Percentiles rank a stretch among this genome's conserved stretches.
Evolutionary conservation across 2,329 filamentous ascomycete species (phyloP).

Genomic region (Trichophyton schoenleinii): DNA sequence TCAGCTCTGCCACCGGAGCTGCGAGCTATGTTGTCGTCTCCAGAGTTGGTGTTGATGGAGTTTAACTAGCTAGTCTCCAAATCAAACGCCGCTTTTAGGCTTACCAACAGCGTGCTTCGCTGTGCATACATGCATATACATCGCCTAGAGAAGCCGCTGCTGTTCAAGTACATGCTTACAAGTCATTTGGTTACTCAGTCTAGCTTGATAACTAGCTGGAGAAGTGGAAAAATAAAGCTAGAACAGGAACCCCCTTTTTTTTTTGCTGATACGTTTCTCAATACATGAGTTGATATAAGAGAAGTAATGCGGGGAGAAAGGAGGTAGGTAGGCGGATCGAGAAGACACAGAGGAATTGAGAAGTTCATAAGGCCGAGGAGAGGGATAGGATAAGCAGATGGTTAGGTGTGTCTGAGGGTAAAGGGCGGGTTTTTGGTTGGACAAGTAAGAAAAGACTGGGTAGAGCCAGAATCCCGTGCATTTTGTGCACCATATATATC

Average conservation of each 20-base stretch:
- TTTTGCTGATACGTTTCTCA: slow-evolving; percentile 3
- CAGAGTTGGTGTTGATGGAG: too few species aligned
- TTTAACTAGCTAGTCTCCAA: too few species aligned
- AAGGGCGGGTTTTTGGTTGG: neutral
- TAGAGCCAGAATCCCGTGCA: neutral
- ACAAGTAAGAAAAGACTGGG: neutral
- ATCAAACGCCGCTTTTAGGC: too few species aligned
- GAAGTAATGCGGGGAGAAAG: neutral
- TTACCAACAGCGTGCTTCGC: too few species aligned
- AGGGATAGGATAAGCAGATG: neutral
- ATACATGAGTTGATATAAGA: neutral
- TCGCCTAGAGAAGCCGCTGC: too few species aligned
- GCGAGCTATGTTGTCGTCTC: too few species aligned
- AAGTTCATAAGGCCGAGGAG: neutral
- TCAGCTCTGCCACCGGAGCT: too few species aligned
- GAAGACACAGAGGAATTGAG: neutral
- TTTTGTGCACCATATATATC: slow-evolving; percentile 1
- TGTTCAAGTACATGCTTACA: neutral
- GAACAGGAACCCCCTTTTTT: neutral
- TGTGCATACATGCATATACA: too few species aligned
- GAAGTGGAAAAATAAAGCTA: neutral
- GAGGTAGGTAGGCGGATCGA: neutral
- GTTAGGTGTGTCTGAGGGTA: neutral
- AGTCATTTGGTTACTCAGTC: neutral
- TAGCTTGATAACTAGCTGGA: neutral